Evolutionary conservation across 106 monocot genomes (phyloP), one percentile per base, ranked within the genome.

Genomic region (Agapanthus africanus): DNA sequence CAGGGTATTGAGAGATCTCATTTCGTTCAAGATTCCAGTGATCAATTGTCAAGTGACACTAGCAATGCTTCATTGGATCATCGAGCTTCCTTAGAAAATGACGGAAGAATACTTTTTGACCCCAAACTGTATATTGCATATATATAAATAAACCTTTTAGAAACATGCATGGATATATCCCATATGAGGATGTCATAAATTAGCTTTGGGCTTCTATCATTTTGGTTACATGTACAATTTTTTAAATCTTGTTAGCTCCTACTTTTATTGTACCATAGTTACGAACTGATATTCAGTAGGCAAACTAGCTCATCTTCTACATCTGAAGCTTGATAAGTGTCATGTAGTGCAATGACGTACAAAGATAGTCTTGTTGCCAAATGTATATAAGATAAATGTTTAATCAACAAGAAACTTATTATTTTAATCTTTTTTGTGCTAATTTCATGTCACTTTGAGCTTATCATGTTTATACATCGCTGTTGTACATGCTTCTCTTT

Each of bases 81-180:
- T 38, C 64, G 64, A 64, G 38, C 64, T 64, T 64, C 64, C 37
- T 64, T 64, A 21, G 64, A 64, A 64, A 64, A 64, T 64, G 64
- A 64, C 38, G 64, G 36, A 39, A 64, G 38, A 5, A 3, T 18
- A 28, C 11, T 57, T 13, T 57, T 57, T 30, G 11, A 26, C 56
- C 31, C 56, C 16, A 11, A 56, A 30, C 0, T 28, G n/a, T n/a
- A n/a, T n/a, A n/a, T n/a, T n/a, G n/a, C n/a, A n/a, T n/a, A n/a
- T n/a, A n/a, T n/a, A n/a, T n/a, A n/a, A n/a, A n/a, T n/a, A n/a
- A n/a, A n/a, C n/a, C n/a, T 19, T 5, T 47, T 13, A 19, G 46
- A 47, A 47, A 47, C 13, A 19, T 47, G 13, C 1, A 47, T 47
- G 46, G n/a, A n/a, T 19, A 47, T 47, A 19, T 47, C 46, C 19